Percentiles rank a stretch among this genome's conserved stretches.
phyloP scores from a whole-genome alignment of 768 basidiomycete genomes.

The Agrocybe praecox region DNA sequence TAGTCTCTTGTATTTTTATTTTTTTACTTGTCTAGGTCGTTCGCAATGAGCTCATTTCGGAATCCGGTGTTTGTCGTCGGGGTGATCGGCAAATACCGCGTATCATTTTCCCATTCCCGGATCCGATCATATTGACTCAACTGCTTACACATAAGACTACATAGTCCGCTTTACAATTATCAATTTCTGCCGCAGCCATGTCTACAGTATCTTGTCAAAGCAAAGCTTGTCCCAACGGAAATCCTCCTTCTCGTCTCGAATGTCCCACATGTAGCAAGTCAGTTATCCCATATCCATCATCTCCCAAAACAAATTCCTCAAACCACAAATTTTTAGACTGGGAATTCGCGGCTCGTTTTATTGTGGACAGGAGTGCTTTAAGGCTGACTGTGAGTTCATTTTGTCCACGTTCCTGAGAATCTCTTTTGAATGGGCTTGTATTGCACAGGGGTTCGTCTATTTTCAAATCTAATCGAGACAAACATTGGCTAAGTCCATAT shows the following conservation, averaged over 20 bases:
- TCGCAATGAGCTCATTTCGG: no score
- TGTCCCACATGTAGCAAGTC: slow-evolving; percentile 95
- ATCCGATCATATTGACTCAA: background rate
- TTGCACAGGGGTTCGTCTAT: slow-evolving; percentile 35
- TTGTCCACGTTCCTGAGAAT: slow-evolving; percentile 12
- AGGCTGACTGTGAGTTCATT: slow-evolving; percentile 77
- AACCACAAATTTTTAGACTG: slow-evolving; percentile 47
- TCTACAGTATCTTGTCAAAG: slow-evolving; percentile 63
- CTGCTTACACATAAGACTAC: no score
- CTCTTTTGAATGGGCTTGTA: slow-evolving; percentile 10
- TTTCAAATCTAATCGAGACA: slow-evolving; percentile 6
- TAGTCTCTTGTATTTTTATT: background rate
- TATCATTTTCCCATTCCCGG: slow-evolving; percentile 1
- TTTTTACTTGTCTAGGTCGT: background rate
- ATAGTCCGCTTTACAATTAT: background rate
- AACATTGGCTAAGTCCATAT: slow-evolving; percentile 4
- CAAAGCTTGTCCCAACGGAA: slow-evolving; percentile 71
- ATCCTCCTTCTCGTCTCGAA: slow-evolving; percentile 84
- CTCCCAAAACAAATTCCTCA: slow-evolving; percentile 5
- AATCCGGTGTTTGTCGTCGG: slow-evolving; percentile 14
- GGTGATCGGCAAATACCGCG: slow-evolving; percentile 17
- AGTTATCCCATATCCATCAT: slow-evolving; percentile 23
- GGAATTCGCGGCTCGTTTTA: slow-evolving; percentile 87
- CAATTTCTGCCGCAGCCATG: slow-evolving; percentile 11
- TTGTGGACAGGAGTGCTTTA: slow-evolving; percentile 97